These are phyloP conservation scores for Phoma sp. DNA, from an alignment of 2,329 filamentous ascomycete species.

Conservation along the genomic window DNA sequence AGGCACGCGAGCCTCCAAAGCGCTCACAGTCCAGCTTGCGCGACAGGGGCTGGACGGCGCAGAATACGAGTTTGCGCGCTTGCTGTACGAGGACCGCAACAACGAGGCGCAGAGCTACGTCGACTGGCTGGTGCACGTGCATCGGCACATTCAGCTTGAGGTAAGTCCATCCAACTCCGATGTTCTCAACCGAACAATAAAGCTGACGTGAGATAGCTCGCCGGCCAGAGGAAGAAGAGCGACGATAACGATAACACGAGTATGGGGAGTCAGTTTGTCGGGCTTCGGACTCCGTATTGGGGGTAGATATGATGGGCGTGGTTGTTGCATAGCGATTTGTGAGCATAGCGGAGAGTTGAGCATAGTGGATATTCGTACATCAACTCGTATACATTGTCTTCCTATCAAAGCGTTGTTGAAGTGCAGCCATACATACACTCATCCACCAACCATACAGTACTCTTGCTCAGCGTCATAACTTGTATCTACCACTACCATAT, in stretches of 20 bases:
- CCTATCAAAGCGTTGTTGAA: no score
- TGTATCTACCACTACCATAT: no score
- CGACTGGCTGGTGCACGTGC: conserved; percentile 96
- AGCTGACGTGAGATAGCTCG: conserved; percentile 50
- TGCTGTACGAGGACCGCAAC: conserved; percentile 93
- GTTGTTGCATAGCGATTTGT: conserved; percentile 5
- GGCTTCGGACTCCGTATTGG: conserved; percentile 51
- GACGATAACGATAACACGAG: conserved; percentile 60
- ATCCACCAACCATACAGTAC: no score
- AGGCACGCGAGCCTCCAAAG: conserved; percentile 82
- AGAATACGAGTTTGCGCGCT: conserved; percentile 93
- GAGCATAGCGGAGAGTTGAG: not conserved
- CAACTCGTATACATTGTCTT: no score
- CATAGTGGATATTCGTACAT: no score
- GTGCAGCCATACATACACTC: no score
- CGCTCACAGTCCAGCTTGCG: conserved; percentile 86
- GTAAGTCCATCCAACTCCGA: conserved; percentile 38
- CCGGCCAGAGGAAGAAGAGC: conserved; percentile 72
- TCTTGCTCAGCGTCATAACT: no score
- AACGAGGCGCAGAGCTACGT: conserved; percentile 98
- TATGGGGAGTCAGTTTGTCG: conserved; percentile 45
- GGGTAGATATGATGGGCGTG: conserved; percentile 25
- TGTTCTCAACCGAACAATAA: conserved; percentile 8
- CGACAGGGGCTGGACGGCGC: conserved; percentile 92
- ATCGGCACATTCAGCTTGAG: conserved; percentile 91